Conservation (phyloP, 768 basidiomycete species). For the Hypholoma sublateritium region DNA sequence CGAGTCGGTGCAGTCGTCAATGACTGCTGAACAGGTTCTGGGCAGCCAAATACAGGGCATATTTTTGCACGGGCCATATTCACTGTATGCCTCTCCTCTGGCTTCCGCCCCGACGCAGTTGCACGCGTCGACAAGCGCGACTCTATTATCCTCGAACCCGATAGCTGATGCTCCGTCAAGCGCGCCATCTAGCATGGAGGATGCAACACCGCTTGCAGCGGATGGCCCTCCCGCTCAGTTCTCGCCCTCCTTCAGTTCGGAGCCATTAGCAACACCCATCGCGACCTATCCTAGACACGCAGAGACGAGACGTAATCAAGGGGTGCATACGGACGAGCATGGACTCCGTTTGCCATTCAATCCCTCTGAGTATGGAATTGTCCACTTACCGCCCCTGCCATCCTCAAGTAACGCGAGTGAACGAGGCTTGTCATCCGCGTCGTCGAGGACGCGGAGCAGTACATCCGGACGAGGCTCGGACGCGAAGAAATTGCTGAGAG, state of each 20-base stretch:
- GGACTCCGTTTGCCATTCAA: slow-evolving; percentile 30
- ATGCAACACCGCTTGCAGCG: not conserved
- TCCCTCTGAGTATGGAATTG: slow-evolving; percentile 39
- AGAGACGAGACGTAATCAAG: not conserved
- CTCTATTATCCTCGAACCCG: not conserved
- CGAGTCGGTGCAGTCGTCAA: slow-evolving; percentile 13
- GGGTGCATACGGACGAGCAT: not conserved
- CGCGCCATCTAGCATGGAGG: not conserved
- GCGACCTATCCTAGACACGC: slow-evolving; percentile 6
- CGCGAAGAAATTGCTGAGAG: slow-evolving; percentile 1
- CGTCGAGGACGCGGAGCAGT: slow-evolving; percentile 6
- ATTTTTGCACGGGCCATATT: not conserved
- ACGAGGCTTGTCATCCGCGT: slow-evolving; percentile 13
- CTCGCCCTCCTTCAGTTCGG: not conserved
- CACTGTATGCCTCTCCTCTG: slow-evolving; percentile 8
- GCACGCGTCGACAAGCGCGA: not conserved
- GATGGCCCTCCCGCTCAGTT: not conserved
- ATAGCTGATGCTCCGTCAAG: not conserved
- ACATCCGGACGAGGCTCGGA: not conserved
- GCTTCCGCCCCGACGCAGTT: slow-evolving; percentile 4
- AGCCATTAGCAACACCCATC: slow-evolving; percentile 6
- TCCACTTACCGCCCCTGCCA: slow-evolving; percentile 39
- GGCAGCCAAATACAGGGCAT: slow-evolving; percentile 4
- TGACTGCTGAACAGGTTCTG: slow-evolving; percentile 17
- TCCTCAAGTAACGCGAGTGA: slow-evolving; percentile 16